These are phyloP conservation scores for Erodium trifolium DNA, from an alignment of 441 rosid species.

Conservation along the genomic window DNA sequence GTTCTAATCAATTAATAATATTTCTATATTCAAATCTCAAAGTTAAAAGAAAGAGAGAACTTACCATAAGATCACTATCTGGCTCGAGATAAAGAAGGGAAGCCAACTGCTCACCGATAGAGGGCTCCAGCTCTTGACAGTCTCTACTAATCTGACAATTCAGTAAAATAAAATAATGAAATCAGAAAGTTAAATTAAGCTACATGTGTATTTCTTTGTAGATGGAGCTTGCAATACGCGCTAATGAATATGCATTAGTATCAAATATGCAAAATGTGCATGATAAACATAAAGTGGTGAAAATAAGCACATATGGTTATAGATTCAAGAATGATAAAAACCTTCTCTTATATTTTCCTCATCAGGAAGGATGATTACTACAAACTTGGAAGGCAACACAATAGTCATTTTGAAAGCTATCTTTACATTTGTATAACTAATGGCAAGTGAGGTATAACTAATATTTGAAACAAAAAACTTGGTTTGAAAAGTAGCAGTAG, in stretches of 20 bases:
- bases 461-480: background rate
- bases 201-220: background rate
- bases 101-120: constrained; percentile 88
- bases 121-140: constrained; percentile 93
- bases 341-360: no score
- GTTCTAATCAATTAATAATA: background rate
- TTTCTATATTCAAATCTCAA: background rate
- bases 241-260: background rate
- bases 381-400: no score
- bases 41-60: constrained; percentile 16
- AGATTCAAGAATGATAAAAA: background rate
- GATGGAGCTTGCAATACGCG: background rate
- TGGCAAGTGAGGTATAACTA: background rate
- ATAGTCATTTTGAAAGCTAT: background rate
- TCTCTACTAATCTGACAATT: constrained; percentile 90
- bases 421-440: background rate
- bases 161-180: constrained; percentile 18
- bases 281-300: background rate
- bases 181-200: no score
- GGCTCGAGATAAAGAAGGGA: constrained; percentile 90
- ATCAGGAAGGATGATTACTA: no score
- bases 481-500: background rate
- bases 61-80: constrained; percentile 98
- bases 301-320: background rate
- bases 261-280: constrained; percentile 2